Evolutionary conservation across 768 basidiomycete species (phyloP), one percentile per base, ranked within the genome.

Genomic region (Glaciozyma antarctica): DNA sequence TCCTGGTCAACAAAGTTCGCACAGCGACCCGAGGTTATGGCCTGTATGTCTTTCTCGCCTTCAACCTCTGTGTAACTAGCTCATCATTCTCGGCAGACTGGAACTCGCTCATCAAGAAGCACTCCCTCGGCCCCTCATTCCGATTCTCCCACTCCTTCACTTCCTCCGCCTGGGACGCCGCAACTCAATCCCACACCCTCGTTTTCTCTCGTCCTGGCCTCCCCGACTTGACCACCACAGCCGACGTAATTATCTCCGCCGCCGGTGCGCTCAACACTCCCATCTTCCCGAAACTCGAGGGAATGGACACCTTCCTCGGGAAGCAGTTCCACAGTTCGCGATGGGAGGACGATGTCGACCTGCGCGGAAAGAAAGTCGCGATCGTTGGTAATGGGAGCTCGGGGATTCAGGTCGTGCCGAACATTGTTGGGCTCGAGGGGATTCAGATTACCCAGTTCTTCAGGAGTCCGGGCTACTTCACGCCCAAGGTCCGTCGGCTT

Each of bases 311-410:
- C 4, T 85, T 84, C 72, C 75, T 77, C 53, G 85, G 85, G 2
- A 71, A 74, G 16, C 57, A 78, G 22, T 85, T 81, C 77, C 85
- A 85, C 73, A 82, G 84, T 38, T 80, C 82, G 26, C 71, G 74
- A 61, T 81, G 85, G 85, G 75, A 79, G 53, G 81, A 83, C 57
- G 81, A 81, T 69, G 79, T 85, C 22, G 72, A 78, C 52, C 72
- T 85, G 62, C 76, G 76, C 63, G 81, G 80, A 2, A 84, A 83
- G 74, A 76, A 78, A 32, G 79, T 86, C 10, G 84, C 81, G 1
- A 81, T 86, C 19, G 81, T 85, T 71, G 85, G 84, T 47, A 85
- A 85, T 71, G 85, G 83, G 5, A 84, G 81, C 66, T 83, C 82
- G 49, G 84, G 80, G 80, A 82, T 84, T 9, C 85, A 87, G 73